Percentiles rank a stretch among this genome's conserved stretches.
Evolutionary conservation across 1,284 basidiomycete species (phyloP).

Genomic region (Erythrobasidium hasegawianum): DNA sequence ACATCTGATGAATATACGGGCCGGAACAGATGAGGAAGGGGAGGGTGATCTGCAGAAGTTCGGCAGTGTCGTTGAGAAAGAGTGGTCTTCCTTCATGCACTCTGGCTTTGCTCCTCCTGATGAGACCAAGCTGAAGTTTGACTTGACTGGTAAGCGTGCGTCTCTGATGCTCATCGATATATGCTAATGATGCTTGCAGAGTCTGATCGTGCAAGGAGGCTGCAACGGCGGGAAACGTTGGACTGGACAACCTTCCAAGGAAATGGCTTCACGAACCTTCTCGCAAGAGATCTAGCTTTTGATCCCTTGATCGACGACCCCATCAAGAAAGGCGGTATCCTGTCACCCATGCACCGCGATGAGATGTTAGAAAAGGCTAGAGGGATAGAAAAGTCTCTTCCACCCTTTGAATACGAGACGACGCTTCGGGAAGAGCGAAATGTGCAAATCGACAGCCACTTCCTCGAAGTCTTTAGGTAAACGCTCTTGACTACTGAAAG

Average conservation of each 20-base stretch:
- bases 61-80: slow-evolving; percentile 43
- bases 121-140: slow-evolving; percentile 45
- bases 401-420: slow-evolving; percentile 45
- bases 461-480: slow-evolving; percentile 46
- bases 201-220: slow-evolving; percentile 26
- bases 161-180: not conserved
- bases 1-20: slow-evolving; percentile 52
- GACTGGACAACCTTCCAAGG: slow-evolving; percentile 46
- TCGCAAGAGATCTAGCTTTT: slow-evolving; percentile 43
- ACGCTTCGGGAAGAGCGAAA: slow-evolving; percentile 41
- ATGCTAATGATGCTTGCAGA: slow-evolving; percentile 36
- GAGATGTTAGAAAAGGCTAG: slow-evolving; percentile 14
- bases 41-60: slow-evolving; percentile 42
- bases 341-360: slow-evolving; percentile 12
- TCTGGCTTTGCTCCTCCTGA: slow-evolving; percentile 41
- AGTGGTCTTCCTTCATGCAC: slow-evolving; percentile 46
- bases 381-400: slow-evolving; percentile 32
- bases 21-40: slow-evolving; percentile 41
- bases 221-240: slow-evolving; percentile 40
- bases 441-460: slow-evolving; percentile 43
- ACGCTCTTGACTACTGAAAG: not conserved
- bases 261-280: slow-evolving; percentile 45
- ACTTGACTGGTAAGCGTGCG: slow-evolving; percentile 36
- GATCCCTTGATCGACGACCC: slow-evolving; percentile 37
- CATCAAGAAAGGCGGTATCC: slow-evolving; percentile 12